Evolutionary conservation across 257 asterid species (phyloP).

Genomic region (Jacaranda mimosifolia): DNA sequence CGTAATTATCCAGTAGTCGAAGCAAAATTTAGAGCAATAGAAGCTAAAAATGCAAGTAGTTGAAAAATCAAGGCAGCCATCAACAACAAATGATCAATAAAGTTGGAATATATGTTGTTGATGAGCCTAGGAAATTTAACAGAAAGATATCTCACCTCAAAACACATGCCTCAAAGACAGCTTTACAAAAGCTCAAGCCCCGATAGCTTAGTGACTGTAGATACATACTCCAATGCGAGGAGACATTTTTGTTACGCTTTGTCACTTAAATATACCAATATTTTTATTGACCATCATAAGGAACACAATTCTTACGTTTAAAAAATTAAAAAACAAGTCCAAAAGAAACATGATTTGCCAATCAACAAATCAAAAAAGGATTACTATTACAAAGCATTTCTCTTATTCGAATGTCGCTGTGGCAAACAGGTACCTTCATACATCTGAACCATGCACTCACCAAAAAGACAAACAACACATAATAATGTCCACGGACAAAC

Average conservation of each 20-base stretch:
- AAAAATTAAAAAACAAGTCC: not conserved
- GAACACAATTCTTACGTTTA: not conserved
- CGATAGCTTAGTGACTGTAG: not conserved
- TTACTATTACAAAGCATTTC: not conserved
- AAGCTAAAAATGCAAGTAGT: slow-evolving; percentile 2
- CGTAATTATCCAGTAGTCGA: not conserved
- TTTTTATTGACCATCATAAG: slow-evolving; percentile 4
- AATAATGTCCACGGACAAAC: slow-evolving; percentile 1
- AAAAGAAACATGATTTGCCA: not conserved
- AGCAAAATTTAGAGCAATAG: not conserved
- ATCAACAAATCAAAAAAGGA: not conserved
- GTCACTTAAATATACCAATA: not conserved
- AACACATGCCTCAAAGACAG: not conserved
- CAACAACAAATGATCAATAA: slow-evolving; percentile 1
- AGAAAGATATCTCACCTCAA: slow-evolving; percentile 6
- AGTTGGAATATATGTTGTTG: slow-evolving; percentile 6
- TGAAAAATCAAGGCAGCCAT: not conserved
- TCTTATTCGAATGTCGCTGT: not conserved
- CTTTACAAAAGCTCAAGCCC: slow-evolving; percentile 1
- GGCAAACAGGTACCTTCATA: slow-evolving; percentile 7
- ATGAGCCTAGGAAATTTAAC: slow-evolving; percentile 21
- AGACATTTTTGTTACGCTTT: slow-evolving; percentile 3
- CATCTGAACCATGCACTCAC: slow-evolving; percentile 10
- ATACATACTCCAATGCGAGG: not conserved
- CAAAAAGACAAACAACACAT: slow-evolving; percentile 12